Evolutionary conservation across 805 yeast species (phyloP).

Genomic region (Candida hispaniensis): DNA sequence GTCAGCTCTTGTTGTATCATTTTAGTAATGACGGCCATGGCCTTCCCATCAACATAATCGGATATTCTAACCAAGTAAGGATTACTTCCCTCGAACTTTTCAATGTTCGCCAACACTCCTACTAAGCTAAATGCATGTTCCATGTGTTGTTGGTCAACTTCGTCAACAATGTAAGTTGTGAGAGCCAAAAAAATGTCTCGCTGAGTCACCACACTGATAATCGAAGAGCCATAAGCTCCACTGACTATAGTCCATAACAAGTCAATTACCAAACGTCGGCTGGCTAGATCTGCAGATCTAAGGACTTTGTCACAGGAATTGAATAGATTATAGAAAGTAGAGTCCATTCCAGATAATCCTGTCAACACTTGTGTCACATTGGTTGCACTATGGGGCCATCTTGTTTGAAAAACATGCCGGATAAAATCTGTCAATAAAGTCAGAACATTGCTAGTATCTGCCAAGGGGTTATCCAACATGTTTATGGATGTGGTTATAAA

Average conservation of each 20-base stretch:
- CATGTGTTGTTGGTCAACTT: conserved; percentile 21
- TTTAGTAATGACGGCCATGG: no score
- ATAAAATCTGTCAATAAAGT: conserved; percentile 23
- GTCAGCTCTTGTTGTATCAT: no score
- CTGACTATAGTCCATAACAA: conserved; percentile 27
- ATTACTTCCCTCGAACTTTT: conserved; percentile 30
- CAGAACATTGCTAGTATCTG: conserved; percentile 21
- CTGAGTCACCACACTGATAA: conserved; percentile 28
- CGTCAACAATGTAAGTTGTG: conserved; percentile 26
- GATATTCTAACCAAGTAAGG: conserved; percentile 31
- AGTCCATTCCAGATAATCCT: conserved; percentile 30
- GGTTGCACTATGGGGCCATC: conserved; percentile 24
- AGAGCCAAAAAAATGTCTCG: conserved; percentile 32
- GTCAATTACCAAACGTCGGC: conserved; percentile 24
- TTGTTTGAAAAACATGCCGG: conserved; percentile 24
- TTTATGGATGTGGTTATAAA: conserved; percentile 20
- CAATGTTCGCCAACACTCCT: conserved; percentile 31
- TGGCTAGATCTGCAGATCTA: conserved; percentile 19
- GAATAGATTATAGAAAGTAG: conserved; percentile 25
- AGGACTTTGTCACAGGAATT: conserved; percentile 24
- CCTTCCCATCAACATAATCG: conserved; percentile 32
- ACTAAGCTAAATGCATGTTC: conserved; percentile 30
- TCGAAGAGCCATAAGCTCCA: conserved; percentile 27
- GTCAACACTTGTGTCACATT: conserved; percentile 29
- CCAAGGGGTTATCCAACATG: conserved; percentile 17